These are phyloP conservation scores for Cantharellus anzutake DNA, from an alignment of 768 basidiomycete genomes.

Conservation along the genomic window DNA sequence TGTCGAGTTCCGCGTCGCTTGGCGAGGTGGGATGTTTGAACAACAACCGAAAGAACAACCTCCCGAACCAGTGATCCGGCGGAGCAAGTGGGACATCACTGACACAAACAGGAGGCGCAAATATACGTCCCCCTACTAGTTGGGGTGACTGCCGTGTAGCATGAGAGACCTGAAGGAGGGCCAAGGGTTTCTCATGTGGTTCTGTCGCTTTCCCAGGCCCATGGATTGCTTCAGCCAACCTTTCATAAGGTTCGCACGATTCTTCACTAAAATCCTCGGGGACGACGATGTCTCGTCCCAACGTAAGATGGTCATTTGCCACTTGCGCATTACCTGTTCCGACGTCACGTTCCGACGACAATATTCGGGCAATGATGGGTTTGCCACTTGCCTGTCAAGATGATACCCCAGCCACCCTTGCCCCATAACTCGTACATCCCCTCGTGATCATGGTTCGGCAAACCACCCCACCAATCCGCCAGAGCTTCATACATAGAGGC, in stretches of 20 bases:
- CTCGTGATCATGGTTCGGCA: conserved; percentile 46
- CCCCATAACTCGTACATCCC: conserved; percentile 61
- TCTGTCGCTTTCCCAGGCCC: conserved; percentile 5
- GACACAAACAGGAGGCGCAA: conserved; percentile 45
- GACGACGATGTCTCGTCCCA: conserved; percentile 55
- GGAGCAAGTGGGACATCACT: conserved; percentile 25
- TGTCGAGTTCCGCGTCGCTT: conserved; percentile 37
- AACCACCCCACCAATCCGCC: conserved; percentile 40
- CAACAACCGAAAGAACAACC: conserved; percentile 25
- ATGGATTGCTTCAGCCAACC: conserved; percentile 34
- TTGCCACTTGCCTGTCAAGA: conserved; percentile 45
- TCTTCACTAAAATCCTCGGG: conserved; percentile 26
- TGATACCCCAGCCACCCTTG: conserved; percentile 63
- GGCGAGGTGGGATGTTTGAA: conserved; percentile 50
- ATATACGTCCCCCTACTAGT: conserved; percentile 44
- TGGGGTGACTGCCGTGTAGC: conserved; percentile 61
- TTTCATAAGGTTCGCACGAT: conserved; percentile 30
- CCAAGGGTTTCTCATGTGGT: conserved; percentile 17
- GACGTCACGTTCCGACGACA: neutral
- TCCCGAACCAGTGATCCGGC: conserved; percentile 17
- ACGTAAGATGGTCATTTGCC: conserved; percentile 35
- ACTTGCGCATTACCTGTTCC: conserved; percentile 44
- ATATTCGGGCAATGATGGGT: neutral
- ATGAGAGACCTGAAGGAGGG: conserved; percentile 74
- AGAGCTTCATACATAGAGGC: conserved; percentile 86